A percentile compares a stretch with the other conserved stretches of the same genome.
Evolutionary conservation across 2,329 filamentous ascomycete species (phyloP).

Genomic region (Botrytis galanthina): DNA sequence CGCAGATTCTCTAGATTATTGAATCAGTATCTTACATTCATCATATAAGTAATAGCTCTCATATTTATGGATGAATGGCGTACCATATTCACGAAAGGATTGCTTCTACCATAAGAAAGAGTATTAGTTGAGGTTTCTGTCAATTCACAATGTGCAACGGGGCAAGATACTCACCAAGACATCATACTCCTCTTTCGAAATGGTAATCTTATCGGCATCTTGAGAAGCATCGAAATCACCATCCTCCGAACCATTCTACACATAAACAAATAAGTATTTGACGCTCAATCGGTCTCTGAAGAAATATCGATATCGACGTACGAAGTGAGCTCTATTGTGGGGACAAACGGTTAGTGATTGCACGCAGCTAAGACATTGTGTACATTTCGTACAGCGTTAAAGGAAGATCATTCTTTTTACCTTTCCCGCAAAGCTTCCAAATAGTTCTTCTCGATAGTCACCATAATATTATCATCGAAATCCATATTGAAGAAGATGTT

Average conservation of each 20-base stretch:
- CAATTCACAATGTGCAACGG: background rate
- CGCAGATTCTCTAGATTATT: conserved; percentile 40
- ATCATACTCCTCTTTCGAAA: conserved; percentile 62
- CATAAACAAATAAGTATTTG: conserved; percentile 12
- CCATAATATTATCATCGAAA: conserved; percentile 36
- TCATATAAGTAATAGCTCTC: background rate
- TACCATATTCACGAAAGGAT: conserved; percentile 55
- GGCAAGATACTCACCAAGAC: conserved; percentile 46
- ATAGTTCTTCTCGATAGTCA: conserved; percentile 59
- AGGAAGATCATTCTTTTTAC: conserved; percentile 43
- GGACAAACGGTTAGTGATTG: conserved; percentile 14
- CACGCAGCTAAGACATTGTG: conserved; percentile 15
- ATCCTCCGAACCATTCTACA: conserved; percentile 42
- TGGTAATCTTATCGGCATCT: conserved; percentile 46
- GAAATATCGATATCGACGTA: conserved; percentile 36
- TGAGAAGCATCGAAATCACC: conserved; percentile 40
- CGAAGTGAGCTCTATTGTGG: conserved; percentile 47
- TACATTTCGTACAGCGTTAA: background rate
- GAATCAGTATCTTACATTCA: conserved; percentile 22
- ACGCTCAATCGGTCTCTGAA: background rate
- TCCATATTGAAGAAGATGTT: conserved; percentile 25
- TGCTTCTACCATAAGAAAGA: conserved; percentile 31
- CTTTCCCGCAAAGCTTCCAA: conserved; percentile 60
- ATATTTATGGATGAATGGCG: conserved; percentile 24
- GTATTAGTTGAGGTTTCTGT: conserved; percentile 6